These are phyloP conservation scores for Pisolithus albus DNA, from an alignment of 768 basidiomycete species.

Conservation along the genomic window DNA sequence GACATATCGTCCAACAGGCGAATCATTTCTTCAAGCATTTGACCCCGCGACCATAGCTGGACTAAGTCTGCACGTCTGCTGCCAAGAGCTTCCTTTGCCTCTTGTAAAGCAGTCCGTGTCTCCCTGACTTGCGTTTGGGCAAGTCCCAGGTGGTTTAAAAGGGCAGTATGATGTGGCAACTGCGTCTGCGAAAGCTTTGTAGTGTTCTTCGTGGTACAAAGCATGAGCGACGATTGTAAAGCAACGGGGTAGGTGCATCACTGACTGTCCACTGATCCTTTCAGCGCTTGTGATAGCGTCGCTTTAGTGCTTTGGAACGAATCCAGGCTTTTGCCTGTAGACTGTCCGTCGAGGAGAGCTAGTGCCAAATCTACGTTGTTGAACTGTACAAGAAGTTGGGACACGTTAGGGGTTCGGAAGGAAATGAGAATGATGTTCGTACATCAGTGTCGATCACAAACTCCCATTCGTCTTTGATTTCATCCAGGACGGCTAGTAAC, in stretches of 20 bases:
- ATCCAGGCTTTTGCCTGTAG: slow-evolving; percentile 63
- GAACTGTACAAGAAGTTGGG: slow-evolving; percentile 46
- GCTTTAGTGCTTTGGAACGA: slow-evolving; percentile 74
- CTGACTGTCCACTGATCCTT: slow-evolving; percentile 85
- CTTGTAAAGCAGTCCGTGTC: slow-evolving; percentile 63
- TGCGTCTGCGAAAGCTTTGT: slow-evolving; percentile 91
- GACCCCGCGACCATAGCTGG: slow-evolving; percentile 83
- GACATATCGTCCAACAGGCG: slow-evolving; percentile 92
- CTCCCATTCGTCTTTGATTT: slow-evolving; percentile 87
- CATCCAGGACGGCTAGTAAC: slow-evolving; percentile 67
- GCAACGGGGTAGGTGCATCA: slow-evolving; percentile 11
- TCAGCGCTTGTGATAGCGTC: slow-evolving; percentile 71
- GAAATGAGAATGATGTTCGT: slow-evolving; percentile 19
- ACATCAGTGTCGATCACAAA: slow-evolving; percentile 80
- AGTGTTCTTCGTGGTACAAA: slow-evolving; percentile 57
- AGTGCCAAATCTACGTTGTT: slow-evolving; percentile 92
- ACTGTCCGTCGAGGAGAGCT: slow-evolving; percentile 74
- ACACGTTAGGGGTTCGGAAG: neutral
- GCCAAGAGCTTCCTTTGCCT: slow-evolving; percentile 73
- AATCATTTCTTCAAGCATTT: slow-evolving; percentile 94
- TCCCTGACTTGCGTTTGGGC: slow-evolving; percentile 71
- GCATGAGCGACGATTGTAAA: slow-evolving; percentile 1
- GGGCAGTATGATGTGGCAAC: slow-evolving; percentile 82
- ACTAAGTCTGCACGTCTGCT: slow-evolving; percentile 84
- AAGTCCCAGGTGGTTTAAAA: slow-evolving; percentile 62